Base-by-base conservation (phyloP, 495 filamentous ascomycete genomes). In the Talaromyces liani region DNA sequence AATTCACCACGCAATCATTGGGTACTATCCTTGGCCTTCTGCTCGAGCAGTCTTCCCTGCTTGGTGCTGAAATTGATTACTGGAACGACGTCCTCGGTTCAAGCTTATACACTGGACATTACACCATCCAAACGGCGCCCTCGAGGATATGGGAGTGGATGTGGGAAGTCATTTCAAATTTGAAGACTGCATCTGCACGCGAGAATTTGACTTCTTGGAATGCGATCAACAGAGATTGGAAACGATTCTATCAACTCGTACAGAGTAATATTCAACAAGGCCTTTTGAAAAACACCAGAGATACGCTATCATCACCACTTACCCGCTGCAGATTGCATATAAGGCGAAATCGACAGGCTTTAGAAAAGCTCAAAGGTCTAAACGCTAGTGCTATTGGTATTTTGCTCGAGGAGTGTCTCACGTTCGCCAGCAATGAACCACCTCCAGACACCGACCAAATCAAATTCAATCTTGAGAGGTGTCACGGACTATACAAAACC, bases 331-430 rank as follows among this genome's bases (percentile, higher is more conserved):
- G 90, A 31, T 77, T 86, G 14, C 87, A 96, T 65, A 87, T 89
- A 8, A 79, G 84, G 18, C 72, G 75, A 60, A 97, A 93, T 69
- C 86, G 84, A 72, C 76, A 79, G n/a, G 74, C 72, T 12, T 80
- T 98, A 36, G 82, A 81, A 65, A 79, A 79, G 56, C 78, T 92
- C 45, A 84, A 88, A 47, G 85, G 91, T 69, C 82, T 91, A 71
- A 90, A 89, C 62, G 91, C 93, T n/a, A 90, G 88, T 68, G 91
- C 90, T 12, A 76, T 98, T 4, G 94, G 94, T 3, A 82, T 97
- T 10, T 80, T 98, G 3, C 85, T 96, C 70, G 60, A 62, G 24
- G 60, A 62, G 29, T 62, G 41, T 54, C 41, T 62, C 45, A 53
- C 60, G 3, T 53, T 62, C 12, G 45, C 39, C 24, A 53, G 27